Percentiles rank a stretch among this genome's conserved stretches.
Conservation (phyloP, 2,329 filamentous ascomycete genomes). For the Nothophoma quercina region DNA sequence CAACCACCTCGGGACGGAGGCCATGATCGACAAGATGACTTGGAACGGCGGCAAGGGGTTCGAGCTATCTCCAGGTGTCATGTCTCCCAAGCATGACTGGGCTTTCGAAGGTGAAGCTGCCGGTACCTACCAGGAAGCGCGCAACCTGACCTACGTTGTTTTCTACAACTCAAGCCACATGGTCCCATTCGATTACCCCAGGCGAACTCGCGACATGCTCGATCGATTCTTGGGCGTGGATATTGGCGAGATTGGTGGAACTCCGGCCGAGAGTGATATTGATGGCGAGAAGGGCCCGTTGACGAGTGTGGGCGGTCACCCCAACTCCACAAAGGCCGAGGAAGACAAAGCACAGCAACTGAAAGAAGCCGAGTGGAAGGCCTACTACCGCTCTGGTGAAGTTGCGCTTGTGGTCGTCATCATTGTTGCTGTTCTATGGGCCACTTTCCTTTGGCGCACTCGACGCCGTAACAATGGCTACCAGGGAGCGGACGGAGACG, state of each 20-base stretch:
- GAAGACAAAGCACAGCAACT: conserved; percentile 75
- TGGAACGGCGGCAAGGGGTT: conserved; percentile 95
- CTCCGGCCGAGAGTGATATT: conserved; percentile 78
- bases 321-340: conserved; percentile 72
- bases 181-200: conserved; percentile 93
- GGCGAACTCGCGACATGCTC: conserved; percentile 91
- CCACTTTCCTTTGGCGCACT: conserved; percentile 70
- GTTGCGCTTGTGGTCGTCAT: conserved; percentile 83
- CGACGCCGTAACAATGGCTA: conserved; percentile 53
- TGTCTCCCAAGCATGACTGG: conserved; percentile 93
- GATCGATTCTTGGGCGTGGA: conserved; percentile 96
- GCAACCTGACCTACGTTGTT: conserved; percentile 93
- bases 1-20: conserved; percentile 94
- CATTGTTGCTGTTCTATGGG: conserved; percentile 76
- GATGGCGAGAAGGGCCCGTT: conserved; percentile 84
- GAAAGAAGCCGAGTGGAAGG: conserved; percentile 86
- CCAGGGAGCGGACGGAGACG: conserved; percentile 51
- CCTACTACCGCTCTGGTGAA: conserved; percentile 87
- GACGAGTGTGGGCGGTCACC: conserved; percentile 77
- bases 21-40: conserved; percentile 85
- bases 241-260: conserved; percentile 84
- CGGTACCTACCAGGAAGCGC: conserved; percentile 91
- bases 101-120: conserved; percentile 87
- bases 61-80: conserved; percentile 83
- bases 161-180: conserved; percentile 98